Percentiles rank a stretch among this genome's conserved stretches.
Conservation (phyloP, 768 basidiomycete species). For the Coprinopsis strossmayeri region DNA sequence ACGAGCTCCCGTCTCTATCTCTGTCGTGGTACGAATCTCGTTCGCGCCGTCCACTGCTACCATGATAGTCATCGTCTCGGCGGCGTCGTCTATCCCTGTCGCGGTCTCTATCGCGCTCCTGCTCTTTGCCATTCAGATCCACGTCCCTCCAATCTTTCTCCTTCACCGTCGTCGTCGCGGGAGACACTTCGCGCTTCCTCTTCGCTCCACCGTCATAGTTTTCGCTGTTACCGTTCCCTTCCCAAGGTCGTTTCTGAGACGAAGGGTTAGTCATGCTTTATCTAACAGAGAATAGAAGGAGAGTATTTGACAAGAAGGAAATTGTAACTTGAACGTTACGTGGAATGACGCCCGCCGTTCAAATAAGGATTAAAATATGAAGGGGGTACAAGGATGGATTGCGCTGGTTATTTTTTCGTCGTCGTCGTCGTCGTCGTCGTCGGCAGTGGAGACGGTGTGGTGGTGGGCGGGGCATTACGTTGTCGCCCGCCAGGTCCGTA, state of each 20-base stretch:
- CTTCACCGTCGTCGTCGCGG: background rate
- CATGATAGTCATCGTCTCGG: slow-evolving; percentile 10
- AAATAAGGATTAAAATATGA: too few relatives aligned
- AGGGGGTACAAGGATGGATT: too few relatives aligned
- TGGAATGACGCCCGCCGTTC: too few relatives aligned
- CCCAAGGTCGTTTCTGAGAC: slow-evolving; percentile 6
- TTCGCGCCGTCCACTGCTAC: slow-evolving; percentile 15
- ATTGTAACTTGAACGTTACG: too few relatives aligned
- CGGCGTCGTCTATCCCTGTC: slow-evolving; percentile 5
- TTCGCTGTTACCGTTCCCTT: background rate
- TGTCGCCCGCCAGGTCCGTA: too few relatives aligned
- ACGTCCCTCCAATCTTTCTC: slow-evolving; percentile 68
- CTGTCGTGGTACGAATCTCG: slow-evolving; percentile 18
- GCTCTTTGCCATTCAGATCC: slow-evolving; percentile 38
- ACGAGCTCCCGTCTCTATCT: slow-evolving; percentile 10
- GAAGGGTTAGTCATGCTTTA: slow-evolving; percentile 3
- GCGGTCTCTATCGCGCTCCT: slow-evolving; percentile 26
- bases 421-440: too few relatives aligned
- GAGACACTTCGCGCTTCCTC: slow-evolving; percentile 2
- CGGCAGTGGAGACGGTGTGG: too few relatives aligned
- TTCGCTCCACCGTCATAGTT: background rate
- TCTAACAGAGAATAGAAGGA: background rate
- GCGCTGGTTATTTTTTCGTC: too few relatives aligned
- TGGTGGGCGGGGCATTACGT: too few relatives aligned
- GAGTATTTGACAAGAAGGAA: background rate